Percentiles rank a stretch among this genome's conserved stretches.
These are phyloP conservation scores for Fusarium cyanostomum DNA, from an alignment of 2,329 filamentous ascomycete species.

Conservation along the genomic window DNA sequence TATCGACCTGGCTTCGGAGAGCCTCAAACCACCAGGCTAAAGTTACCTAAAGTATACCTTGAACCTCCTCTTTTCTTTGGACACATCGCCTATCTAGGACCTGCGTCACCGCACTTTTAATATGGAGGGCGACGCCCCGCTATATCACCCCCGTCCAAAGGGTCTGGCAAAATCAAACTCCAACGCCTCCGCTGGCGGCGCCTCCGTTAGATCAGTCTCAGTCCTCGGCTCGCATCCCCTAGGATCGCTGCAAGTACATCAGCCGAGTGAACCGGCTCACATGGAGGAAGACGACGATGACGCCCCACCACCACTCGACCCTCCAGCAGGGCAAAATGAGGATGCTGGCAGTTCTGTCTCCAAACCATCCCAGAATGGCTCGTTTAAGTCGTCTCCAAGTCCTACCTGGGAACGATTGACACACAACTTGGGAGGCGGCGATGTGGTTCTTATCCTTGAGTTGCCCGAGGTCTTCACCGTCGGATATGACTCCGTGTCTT, in stretches of 20 bases:
- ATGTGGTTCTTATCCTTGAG: conserved; percentile 62
- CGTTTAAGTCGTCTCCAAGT: conserved; percentile 9
- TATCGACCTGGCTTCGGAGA: background rate
- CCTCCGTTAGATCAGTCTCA: conserved; percentile 49
- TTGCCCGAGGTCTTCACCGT: conserved; percentile 62
- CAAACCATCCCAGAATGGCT: background rate
- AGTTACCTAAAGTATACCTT: background rate
- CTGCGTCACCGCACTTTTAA: background rate
- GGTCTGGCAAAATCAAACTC: conserved; percentile 51
- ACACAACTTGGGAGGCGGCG: conserved; percentile 53
- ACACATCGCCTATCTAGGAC: background rate
- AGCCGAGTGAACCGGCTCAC: conserved; percentile 29
- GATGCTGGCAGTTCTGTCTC: background rate
- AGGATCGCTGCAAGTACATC: conserved; percentile 54
- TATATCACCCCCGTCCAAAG: conserved; percentile 31
- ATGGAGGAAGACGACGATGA: conserved; percentile 39
- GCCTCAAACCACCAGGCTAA: background rate
- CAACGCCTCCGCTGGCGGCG: conserved; percentile 33
- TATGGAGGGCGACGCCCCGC: conserved; percentile 39
- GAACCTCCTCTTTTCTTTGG: background rate
- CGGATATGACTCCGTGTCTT: conserved; percentile 62
- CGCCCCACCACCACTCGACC: conserved; percentile 46
- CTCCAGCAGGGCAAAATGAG: conserved; percentile 14
- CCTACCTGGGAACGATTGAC: conserved; percentile 23
- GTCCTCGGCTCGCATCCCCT: conserved; percentile 54